Percentiles rank a stretch among this genome's conserved stretches.
phyloP scores from a whole-genome alignment of 148 eudicot genomes.

The Vaccinium darrowii region DNA sequence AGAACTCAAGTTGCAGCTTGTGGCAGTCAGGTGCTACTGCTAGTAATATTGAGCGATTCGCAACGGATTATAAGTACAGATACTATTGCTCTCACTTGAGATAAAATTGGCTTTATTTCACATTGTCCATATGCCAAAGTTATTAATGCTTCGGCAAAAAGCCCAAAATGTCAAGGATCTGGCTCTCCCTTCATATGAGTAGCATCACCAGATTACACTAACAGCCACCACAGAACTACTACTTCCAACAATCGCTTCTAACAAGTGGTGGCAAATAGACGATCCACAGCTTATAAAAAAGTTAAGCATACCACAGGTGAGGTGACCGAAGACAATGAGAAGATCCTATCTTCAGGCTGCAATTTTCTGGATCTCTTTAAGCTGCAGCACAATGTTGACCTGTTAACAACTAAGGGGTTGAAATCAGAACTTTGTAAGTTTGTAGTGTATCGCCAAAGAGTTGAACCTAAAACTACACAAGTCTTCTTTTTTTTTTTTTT shows the following conservation, averaged over 20 bases:
- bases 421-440: not conserved
- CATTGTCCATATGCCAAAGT: not conserved
- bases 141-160: not conserved
- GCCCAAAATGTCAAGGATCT: not conserved
- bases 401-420: not conserved
- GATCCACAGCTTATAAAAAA: not conserved
- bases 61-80: not conserved
- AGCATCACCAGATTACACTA: not conserved
- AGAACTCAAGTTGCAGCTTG: not conserved
- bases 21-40: not conserved
- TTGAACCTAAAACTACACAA: not conserved
- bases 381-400: slow-evolving; percentile 36
- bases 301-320: slow-evolving; percentile 71
- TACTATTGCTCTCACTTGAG: too few species aligned
- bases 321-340: slow-evolving; percentile 77
- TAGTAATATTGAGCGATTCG: not conserved
- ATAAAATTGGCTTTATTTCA: not conserved
- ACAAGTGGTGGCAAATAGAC: not conserved
- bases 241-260: not conserved
- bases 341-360: slow-evolving; percentile 72
- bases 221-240: too few species aligned
- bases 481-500: too few species aligned
- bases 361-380: slow-evolving; percentile 77
- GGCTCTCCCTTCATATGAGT: not conserved
- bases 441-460: not conserved